Evolutionary conservation across 2,329 filamentous ascomycete genomes (phyloP).

Genomic region (Alternaria arbusti): DNA sequence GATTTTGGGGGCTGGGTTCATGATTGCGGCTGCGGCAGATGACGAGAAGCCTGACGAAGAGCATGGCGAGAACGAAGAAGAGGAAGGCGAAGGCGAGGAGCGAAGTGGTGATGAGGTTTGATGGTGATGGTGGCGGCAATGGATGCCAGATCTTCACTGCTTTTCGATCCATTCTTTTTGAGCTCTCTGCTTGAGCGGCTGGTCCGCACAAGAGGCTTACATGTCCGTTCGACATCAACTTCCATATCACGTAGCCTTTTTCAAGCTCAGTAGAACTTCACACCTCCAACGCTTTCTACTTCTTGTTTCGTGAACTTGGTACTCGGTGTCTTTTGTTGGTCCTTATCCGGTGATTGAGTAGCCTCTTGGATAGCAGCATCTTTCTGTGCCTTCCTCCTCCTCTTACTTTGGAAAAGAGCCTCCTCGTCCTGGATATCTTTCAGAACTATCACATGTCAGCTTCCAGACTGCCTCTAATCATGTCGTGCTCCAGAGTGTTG

Average conservation of each 20-base stretch:
- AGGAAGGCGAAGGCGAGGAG: background rate
- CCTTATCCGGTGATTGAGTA: background rate
- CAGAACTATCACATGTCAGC: slow-evolving; percentile 58
- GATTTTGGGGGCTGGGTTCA: background rate
- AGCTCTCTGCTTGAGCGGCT: background rate
- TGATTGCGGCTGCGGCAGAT: background rate
- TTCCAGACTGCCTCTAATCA: background rate
- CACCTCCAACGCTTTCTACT: slow-evolving; percentile 40
- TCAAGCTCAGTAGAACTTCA: slow-evolving; percentile 39
- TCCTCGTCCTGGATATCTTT: slow-evolving; percentile 72
- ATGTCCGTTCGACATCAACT: background rate
- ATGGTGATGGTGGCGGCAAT: background rate
- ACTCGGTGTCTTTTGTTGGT: slow-evolving; percentile 42
- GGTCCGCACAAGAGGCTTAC: background rate
- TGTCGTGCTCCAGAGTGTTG: background rate
- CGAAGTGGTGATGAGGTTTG: background rate
- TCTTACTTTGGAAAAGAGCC: slow-evolving; percentile 56
- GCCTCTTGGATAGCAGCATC: slow-evolving; percentile 22
- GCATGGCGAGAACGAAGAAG: background rate
- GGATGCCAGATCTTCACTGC: background rate
- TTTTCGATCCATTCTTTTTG: background rate
- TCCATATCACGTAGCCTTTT: background rate
- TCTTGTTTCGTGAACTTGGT: slow-evolving; percentile 21
- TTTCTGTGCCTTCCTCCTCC: slow-evolving; percentile 35
- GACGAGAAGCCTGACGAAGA: background rate